Evolutionary conservation across 2,329 filamentous ascomycete genomes (phyloP).

Genomic region (Cercospora berteroae): DNA sequence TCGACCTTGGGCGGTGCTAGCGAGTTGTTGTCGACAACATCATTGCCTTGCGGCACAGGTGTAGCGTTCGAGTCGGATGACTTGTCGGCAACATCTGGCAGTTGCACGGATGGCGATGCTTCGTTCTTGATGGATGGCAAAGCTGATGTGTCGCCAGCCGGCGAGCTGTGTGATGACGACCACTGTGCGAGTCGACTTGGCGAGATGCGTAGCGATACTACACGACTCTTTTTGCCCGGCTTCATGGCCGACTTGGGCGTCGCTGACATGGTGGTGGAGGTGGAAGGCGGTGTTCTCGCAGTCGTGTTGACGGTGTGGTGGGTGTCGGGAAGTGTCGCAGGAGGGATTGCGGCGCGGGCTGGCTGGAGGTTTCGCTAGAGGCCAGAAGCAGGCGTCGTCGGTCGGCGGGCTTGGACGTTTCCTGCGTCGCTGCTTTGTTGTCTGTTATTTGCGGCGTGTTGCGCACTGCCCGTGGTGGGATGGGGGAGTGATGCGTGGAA

Average conservation of each 20-base stretch:
- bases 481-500: background rate
- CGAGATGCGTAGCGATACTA: conserved; percentile 32
- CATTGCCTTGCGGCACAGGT: conserved; percentile 37
- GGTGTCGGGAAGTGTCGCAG: background rate
- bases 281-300: background rate
- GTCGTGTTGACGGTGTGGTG: background rate
- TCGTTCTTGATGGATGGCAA: conserved; percentile 36
- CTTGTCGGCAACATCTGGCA: conserved; percentile 40
- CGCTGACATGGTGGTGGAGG: conserved; percentile 25
- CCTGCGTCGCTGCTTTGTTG: background rate
- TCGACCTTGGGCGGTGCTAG: conserved; percentile 45
- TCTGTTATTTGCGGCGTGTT: background rate
- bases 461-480: background rate
- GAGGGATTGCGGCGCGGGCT: background rate
- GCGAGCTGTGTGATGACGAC: conserved; percentile 29
- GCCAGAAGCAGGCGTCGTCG: background rate
- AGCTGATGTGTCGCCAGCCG: conserved; percentile 9
- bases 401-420: background rate
- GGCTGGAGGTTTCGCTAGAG: background rate
- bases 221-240: conserved; percentile 33
- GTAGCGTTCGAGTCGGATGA: conserved; percentile 45
- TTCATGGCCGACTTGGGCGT: conserved; percentile 29
- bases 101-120: conserved; percentile 35
- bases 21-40: conserved; percentile 39
- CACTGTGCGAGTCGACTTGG: conserved; percentile 32